Evolutionary conservation across 2,329 filamentous ascomycete genomes (phyloP), one percentile per base, ranked within the genome.

Genomic region (Septoria petroselini): DNA sequence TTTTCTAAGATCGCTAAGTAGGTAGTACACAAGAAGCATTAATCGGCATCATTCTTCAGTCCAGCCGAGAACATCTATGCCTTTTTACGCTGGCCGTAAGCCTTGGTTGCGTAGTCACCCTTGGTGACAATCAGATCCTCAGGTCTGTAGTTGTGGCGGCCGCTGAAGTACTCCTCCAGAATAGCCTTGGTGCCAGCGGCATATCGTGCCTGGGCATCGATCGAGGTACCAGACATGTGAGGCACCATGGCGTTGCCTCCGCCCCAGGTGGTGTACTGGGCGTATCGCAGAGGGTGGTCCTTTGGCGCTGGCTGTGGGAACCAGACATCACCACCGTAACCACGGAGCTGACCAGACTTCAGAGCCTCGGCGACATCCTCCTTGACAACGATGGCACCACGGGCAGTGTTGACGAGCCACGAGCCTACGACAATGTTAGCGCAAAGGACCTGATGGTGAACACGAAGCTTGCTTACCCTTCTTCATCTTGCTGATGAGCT

Each of bases 401-500:
- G 93, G 63, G 93, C 93, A 27, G 93, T 98, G 85, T 98, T 98
- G 77, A 98, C 78, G 70, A 98, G 86, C 88, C 93, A 97, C 33
- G 90, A 86, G 66, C 90, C 86, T 86, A 31, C 7, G n/a, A 39
- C 7, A 41, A 31, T 51, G 52, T 57, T 44, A 58, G 51, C 15
- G 33, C 27, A 17, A 14, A 9, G 30, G 9, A 17, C 21, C 19
- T 11, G 1, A 8, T n/a, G n/a, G n/a, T n/a, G n/a, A n/a, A 31
- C 7, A 15, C 1, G 2, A 14, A 15, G 7, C 2, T 25, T 35
- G 62, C 79, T 62, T 71, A 84, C 86, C 91, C 72, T 85, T 86
- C 88, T 97, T 97, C 93, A 97, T 98, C 87, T 97, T 96, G 73
- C 83, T 79, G 70, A 97, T 91, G 66, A 97, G 80, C 41, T 97